These are phyloP conservation scores for Colletotrichum salicis DNA, from an alignment of 2,329 filamentous ascomycete genomes.

Conservation along the genomic window DNA sequence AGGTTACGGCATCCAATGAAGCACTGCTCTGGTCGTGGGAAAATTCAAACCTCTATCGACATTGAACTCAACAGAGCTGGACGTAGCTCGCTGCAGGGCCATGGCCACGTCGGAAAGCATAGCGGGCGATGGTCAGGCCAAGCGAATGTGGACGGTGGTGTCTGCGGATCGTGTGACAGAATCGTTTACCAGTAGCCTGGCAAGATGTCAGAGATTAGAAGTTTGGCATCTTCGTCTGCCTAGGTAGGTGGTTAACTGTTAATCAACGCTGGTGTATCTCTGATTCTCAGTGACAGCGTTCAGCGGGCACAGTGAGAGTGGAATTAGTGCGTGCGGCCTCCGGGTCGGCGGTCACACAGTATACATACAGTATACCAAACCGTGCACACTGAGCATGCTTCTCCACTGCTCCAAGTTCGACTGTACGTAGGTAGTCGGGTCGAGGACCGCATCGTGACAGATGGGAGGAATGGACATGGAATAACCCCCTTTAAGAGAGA, in stretches of 20 bases:
- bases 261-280: not conserved
- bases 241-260: not conserved
- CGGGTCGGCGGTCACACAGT: not conserved
- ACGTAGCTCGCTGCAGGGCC: not conserved
- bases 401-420: not conserved
- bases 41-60: not conserved
- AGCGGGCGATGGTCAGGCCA: not conserved
- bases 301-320: too few species aligned
- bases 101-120: not conserved
- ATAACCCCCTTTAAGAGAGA: not conserved
- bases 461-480: not conserved
- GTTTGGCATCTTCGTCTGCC: not conserved
- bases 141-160: not conserved
- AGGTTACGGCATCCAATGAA: not conserved
- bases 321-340: too few species aligned
- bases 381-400: not conserved
- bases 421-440: not conserved
- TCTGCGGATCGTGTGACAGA: not conserved
- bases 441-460: not conserved
- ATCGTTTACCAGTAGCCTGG: not conserved
- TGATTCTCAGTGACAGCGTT: too few species aligned
- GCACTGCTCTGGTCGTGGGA: not conserved
- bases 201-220: not conserved
- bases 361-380: not conserved
- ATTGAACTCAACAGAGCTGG: not conserved